Percentiles rank a stretch among this genome's conserved stretches.
These are phyloP conservation scores for Coniochaeta pulveracea DNA, from an alignment of 2,329 filamentous ascomycete genomes.

Conservation along the genomic window DNA sequence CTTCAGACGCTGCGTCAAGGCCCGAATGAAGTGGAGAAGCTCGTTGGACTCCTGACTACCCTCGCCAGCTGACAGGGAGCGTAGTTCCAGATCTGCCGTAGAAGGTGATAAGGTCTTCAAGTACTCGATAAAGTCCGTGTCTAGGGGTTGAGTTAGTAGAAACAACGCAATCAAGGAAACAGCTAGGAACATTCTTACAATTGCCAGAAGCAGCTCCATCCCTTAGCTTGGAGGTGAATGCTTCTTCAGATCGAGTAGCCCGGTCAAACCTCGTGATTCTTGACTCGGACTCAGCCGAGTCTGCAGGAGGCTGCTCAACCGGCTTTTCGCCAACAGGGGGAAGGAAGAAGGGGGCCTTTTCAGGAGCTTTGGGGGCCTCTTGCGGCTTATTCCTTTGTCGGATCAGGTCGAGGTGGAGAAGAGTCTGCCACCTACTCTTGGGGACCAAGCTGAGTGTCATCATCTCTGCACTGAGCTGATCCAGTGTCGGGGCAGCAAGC, in stretches of 20 bases:
- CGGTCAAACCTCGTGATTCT: slow-evolving; percentile 59
- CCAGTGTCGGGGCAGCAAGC: slow-evolving; percentile 44
- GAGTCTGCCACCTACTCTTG: slow-evolving; percentile 84
- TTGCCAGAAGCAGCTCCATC: slow-evolving; percentile 41
- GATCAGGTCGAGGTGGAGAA: slow-evolving; percentile 85
- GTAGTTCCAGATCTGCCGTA: slow-evolving; percentile 81
- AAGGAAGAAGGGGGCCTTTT: slow-evolving; percentile 93
- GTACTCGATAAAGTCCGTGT: slow-evolving; percentile 60
- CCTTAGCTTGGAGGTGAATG: slow-evolving; percentile 46
- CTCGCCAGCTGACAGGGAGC: slow-evolving; percentile 51
- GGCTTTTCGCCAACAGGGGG: slow-evolving; percentile 45
- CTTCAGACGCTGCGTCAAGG: slow-evolving; percentile 59
- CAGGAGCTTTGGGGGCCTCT: slow-evolving; percentile 80
- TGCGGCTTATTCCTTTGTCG: slow-evolving; percentile 90
- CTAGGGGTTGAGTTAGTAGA: slow-evolving; percentile 19
- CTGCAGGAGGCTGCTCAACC: slow-evolving; percentile 16
- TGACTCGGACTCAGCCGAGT: slow-evolving; percentile 38
- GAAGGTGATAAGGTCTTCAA: slow-evolving; percentile 74
- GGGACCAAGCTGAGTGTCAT: slow-evolving; percentile 85
- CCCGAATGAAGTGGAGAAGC: slow-evolving; percentile 67
- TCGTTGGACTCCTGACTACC: slow-evolving; percentile 50
- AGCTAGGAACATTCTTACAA: slow-evolving; percentile 42
- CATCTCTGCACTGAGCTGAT: slow-evolving; percentile 73
- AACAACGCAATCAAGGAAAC: neutral
- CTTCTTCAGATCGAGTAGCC: slow-evolving; percentile 41